These are phyloP conservation scores for Teratosphaeria pseudoeucalypti DNA, from an alignment of 2,329 filamentous ascomycete species.

Conservation along the genomic window DNA sequence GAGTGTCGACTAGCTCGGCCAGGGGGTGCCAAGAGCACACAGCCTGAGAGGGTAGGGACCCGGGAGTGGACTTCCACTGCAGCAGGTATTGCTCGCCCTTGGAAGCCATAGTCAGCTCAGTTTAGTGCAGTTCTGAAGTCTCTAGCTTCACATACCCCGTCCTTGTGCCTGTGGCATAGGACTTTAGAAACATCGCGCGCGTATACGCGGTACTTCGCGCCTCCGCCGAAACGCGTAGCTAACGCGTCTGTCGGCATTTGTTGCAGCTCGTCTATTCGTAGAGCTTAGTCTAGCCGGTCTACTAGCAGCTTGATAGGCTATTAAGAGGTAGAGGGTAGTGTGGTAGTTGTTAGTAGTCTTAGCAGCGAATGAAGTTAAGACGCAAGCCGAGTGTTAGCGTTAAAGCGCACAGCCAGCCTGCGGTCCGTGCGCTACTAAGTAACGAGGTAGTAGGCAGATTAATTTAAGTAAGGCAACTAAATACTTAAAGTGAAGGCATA, in stretches of 20 bases:
- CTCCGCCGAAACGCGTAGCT: conserved; percentile 4
- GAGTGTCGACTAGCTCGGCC: conserved; percentile 28
- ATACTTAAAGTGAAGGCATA: not conserved
- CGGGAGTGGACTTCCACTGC: conserved; percentile 25
- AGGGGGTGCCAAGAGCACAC: conserved; percentile 36
- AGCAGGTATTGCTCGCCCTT: conserved; percentile 35
- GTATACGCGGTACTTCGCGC: conserved; percentile 12
- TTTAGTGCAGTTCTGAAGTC: not conserved
- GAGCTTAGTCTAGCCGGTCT: not conserved
- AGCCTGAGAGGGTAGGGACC: conserved; percentile 8
- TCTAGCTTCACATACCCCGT: conserved; percentile 14
- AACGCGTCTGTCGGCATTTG: not conserved
- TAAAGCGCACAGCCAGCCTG: not conserved
- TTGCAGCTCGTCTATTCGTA: not conserved
- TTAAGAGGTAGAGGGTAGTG: not conserved
- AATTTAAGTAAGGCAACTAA: not conserved
- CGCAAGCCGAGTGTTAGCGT: not conserved
- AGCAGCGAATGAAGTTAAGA: not conserved
- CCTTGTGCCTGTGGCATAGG: conserved; percentile 16
- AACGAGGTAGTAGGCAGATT: too few species aligned
- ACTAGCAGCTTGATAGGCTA: not conserved
- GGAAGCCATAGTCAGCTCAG: not conserved
- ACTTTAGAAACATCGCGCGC: conserved; percentile 16
- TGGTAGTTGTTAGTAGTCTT: not conserved
- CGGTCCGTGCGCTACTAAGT: not conserved